Base-by-base conservation (phyloP, 176 grass and related monocot genomes). In the Oryza rufipogon region DNA sequence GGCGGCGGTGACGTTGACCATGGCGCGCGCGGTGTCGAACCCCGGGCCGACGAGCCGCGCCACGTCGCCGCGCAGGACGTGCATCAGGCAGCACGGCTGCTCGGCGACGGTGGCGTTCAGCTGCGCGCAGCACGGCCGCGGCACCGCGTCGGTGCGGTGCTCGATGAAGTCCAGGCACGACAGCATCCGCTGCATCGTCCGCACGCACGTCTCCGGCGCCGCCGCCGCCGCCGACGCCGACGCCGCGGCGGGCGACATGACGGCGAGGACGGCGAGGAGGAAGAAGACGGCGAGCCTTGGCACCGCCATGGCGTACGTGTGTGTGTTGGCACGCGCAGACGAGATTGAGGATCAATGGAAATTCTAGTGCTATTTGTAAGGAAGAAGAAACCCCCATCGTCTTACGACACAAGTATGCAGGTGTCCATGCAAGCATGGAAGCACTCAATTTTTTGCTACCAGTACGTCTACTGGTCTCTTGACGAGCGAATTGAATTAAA, bases 131-230 rank as follows among this genome's bases (percentile, higher is more conserved):
- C 87, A 89, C n/a, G 87, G 15, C 71, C 1, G 14, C 30, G 83
- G 88, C 42, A 89, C 76, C 72, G 11, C 72, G 30, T 89, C 83
- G 20, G 66, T 14, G 7, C 54, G 71, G 77, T 89, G 88, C 83
- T 89, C 83, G 83, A 89, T 89, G 88, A 89, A 89, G 66, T 89
- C 88, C 71, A 89, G 88, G 88, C 88, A 89, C 78, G 88, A 85
- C 44, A 89, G 72, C 13, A 89, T 25, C 3, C 78, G 87, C 78
- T 85, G 32, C 72, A 89, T 66, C 52, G 78, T 77, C 66, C 78
- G 83, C 66, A 65, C 88, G 72, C 88, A 86, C 5, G 87, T 73
- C 36, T n/a, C 38, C 33, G 79, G 47, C 38, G 0, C 8, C 22
- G 20, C 0, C 60, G 20, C 0, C 60, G 45, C 8, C 22, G n/a